These are phyloP conservation scores for Trichothecium sympodiale DNA, from an alignment of 2,329 filamentous ascomycete genomes.

Conservation along the genomic window DNA sequence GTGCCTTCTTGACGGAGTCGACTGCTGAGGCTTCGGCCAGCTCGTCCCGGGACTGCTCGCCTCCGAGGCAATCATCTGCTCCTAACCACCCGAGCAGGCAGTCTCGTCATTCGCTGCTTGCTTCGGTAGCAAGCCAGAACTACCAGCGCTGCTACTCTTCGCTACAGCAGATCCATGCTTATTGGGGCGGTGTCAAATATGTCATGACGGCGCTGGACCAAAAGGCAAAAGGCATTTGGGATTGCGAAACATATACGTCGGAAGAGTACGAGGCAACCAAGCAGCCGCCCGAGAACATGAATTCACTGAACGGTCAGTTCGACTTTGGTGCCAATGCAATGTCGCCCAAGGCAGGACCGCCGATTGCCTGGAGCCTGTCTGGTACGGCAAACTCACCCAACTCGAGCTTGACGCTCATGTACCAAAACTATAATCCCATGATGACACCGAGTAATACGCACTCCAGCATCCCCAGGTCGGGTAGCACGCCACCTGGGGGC, in stretches of 20 bases:
- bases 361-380: conserved; percentile 77
- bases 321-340: conserved; percentile 30
- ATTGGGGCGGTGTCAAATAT: conserved; percentile 81
- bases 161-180: conserved; percentile 66
- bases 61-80: conserved; percentile 16
- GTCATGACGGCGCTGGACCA: conserved; percentile 80
- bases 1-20: conserved; percentile 78
- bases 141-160: conserved; percentile 83
- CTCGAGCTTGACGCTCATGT: conserved; percentile 73
- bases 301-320: conserved; percentile 25
- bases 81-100: conserved; percentile 16
- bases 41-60: conserved; percentile 45
- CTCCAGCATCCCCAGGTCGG: conserved; percentile 16
- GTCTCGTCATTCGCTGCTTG: conserved; percentile 63
- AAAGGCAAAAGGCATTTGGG: conserved; percentile 76
- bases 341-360: conserved; percentile 36
- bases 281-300: conserved; percentile 19
- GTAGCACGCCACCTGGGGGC: conserved; percentile 41
- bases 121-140: conserved; percentile 73
- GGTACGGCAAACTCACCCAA: conserved; percentile 79
- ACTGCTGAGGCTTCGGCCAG: conserved; percentile 55
- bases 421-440: conserved; percentile 37
- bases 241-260: conserved; percentile 54
- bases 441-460: conserved; percentile 4
- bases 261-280: conserved; percentile 72